Percentiles rank a stretch among this genome's conserved stretches.
Evolutionary conservation across 768 basidiomycete species (phyloP).

Genomic region (Tephrocybe sp.): DNA sequence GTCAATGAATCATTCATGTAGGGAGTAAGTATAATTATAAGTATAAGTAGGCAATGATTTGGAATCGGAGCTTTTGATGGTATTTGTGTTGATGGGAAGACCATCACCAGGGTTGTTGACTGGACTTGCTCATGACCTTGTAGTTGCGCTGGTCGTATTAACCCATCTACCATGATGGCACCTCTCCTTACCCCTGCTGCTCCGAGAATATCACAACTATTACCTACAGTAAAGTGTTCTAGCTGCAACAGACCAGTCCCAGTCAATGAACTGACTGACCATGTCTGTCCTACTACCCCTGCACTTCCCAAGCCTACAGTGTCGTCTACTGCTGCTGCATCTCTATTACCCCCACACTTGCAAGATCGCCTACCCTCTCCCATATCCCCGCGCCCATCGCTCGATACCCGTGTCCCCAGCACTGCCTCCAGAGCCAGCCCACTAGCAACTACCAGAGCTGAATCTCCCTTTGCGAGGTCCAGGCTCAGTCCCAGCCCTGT

Average conservation of each 20-base stretch:
- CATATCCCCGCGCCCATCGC: too few relatives aligned
- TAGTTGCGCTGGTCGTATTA: conserved; percentile 28
- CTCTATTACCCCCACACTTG: conserved; percentile 49
- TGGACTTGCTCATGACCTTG: not conserved
- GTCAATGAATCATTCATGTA: not conserved
- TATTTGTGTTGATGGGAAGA: too few relatives aligned
- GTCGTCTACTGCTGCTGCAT: conserved; percentile 36
- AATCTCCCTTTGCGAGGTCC: too few relatives aligned
- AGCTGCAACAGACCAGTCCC: conserved; percentile 70
- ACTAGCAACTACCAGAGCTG: conserved; percentile 9
- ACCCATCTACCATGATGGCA: conserved; percentile 23
- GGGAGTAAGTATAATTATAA: too few relatives aligned
- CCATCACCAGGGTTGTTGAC: too few relatives aligned
- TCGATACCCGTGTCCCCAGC: conserved; percentile 5
- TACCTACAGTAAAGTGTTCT: conserved; percentile 86
- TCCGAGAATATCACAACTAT: conserved; percentile 62
- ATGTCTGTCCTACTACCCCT: conserved; percentile 64
- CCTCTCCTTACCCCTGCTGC: conserved; percentile 26
- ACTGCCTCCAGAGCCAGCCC: conserved; percentile 7
- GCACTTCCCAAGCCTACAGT: conserved; percentile 33
- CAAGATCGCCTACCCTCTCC: conserved; percentile 39
- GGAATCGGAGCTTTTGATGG: too few relatives aligned
- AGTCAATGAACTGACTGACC: conserved; percentile 71
- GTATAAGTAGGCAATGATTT: too few relatives aligned
- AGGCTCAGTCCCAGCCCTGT: too few relatives aligned